A percentile compares a stretch with the other conserved stretches of the same genome.
Conservation (phyloP, 164 flowering plant species). For the Magnolia kwangsiensis region DNA sequence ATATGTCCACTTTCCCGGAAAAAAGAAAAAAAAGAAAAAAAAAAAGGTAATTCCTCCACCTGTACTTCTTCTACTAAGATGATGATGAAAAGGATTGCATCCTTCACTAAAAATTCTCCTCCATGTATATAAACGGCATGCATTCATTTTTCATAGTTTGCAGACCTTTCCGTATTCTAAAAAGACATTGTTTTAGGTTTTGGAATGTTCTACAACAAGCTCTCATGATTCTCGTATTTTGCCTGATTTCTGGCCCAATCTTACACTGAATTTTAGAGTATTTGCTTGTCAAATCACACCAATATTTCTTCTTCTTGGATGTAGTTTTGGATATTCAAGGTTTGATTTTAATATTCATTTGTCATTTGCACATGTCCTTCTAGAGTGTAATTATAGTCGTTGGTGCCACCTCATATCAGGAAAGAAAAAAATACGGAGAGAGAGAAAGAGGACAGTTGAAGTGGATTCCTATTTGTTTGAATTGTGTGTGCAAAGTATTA, state of each 20-base stretch:
- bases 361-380: slow-evolving; percentile 46
- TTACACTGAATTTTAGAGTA: slow-evolving; percentile 25
- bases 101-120: too few relatives aligned
- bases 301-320: slow-evolving; percentile 27
- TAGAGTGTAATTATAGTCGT: slow-evolving; percentile 50
- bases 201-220: not conserved
- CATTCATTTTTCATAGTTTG: slow-evolving; percentile 18
- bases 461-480: slow-evolving; percentile 33
- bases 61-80: too few relatives aligned
- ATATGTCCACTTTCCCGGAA: too few relatives aligned
- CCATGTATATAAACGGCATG: too few relatives aligned
- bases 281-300: slow-evolving; percentile 15
- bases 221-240: not conserved
- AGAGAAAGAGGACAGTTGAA: slow-evolving; percentile 32
- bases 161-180: slow-evolving; percentile 27
- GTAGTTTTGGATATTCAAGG: slow-evolving; percentile 31
- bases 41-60: too few relatives aligned
- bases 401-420: slow-evolving; percentile 40
- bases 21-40: too few relatives aligned
- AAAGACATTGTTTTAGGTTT: slow-evolving; percentile 24
- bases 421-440: not conserved
- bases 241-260: not conserved
- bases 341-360: slow-evolving; percentile 33
- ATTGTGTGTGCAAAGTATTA: slow-evolving; percentile 44
- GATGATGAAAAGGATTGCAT: too few relatives aligned